These are phyloP conservation scores for Monosporozyma servazzii DNA, from an alignment of 805 yeast genomes.

Conservation along the genomic window DNA sequence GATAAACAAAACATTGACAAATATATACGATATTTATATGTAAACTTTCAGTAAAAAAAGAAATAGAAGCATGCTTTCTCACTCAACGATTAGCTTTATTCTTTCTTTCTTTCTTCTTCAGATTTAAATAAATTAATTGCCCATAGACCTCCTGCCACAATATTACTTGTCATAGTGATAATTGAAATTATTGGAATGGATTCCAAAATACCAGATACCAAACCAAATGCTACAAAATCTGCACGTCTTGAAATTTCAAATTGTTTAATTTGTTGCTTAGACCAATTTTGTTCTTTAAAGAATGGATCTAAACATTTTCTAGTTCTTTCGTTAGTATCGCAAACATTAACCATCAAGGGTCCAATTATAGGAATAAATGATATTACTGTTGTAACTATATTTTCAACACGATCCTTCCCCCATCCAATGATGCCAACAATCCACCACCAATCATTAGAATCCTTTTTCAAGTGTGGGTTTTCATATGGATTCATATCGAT, in stretches of 20 bases:
- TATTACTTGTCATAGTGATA: conserved; percentile 48
- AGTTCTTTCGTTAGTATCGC: conserved; percentile 24
- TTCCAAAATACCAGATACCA: conserved; percentile 43
- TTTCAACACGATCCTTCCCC: background rate
- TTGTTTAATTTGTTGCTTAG: conserved; percentile 25
- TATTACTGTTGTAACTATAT: background rate
- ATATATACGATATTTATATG: background rate
- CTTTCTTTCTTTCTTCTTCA: background rate
- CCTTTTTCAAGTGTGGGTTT: background rate
- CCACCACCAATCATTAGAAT: background rate
- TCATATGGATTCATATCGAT: background rate
- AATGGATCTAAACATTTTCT: conserved; percentile 20
- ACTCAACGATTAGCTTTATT: background rate
- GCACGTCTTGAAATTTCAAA: conserved; percentile 31
- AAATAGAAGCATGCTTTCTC: background rate
- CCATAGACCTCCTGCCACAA: conserved; percentile 60
- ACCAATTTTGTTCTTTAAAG: conserved; percentile 14
- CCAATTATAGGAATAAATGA: conserved; percentile 28
- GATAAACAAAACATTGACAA: background rate
- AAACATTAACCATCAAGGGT: conserved; percentile 23
- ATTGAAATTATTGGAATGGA: conserved; percentile 45
- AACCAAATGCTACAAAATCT: conserved; percentile 42
- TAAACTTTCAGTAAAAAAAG: background rate
- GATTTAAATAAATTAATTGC: conserved; percentile 20
- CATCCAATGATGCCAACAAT: background rate